Base-by-base conservation (phyloP, 805 yeast species). In the Nakazawaea sp. region DNA sequence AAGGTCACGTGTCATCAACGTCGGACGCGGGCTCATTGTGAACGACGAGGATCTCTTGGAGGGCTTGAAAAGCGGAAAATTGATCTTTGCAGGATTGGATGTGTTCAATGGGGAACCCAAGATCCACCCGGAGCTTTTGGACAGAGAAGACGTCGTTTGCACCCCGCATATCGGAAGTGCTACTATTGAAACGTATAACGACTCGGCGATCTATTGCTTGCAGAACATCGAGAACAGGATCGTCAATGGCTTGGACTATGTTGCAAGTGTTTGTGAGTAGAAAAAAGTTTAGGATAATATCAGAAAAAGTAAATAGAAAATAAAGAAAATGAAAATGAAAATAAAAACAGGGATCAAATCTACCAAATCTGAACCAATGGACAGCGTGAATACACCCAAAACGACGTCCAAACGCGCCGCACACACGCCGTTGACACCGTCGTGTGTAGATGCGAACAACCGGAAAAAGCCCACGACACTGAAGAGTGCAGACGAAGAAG, bases 151-250 rank as follows among this genome's bases (percentile, higher is more conserved):
- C 51, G 83, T 82, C 12, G 57, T 78, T 0, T 56, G 79, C 30
- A 66, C 81, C 10, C 92, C 92, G 2, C 92, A 84, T 53, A 52
- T 81, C 32, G 92, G 86, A 0, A 78, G 86, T 17, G 70, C 81
- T 4, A 80, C 87, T 0, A 51, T 58, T 8, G 79, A 77, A 42
- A 74, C 74, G 47, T 72, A 70, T 43, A 61, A 67, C 39, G 54
- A 56, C 17, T 73, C 83, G 27, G 73, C 81, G 1, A 50, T 58
- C 5, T 58, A 59, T 30, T 77, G 85, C 18, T 52, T 82, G 52
- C 53, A 65, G 35, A 81, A 81, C 51, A 70, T 82, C 18, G 66
- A 66, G 11, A 54, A 62, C 35, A 4, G 27, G 11, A 7, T 35
- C 15, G 18, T 13, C 5, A 17, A 24, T 7, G 17, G 11, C 6